These are phyloP conservation scores for Spongiforma sp. DNA, from an alignment of 1,284 basidiomycete species.

Conservation along the genomic window DNA sequence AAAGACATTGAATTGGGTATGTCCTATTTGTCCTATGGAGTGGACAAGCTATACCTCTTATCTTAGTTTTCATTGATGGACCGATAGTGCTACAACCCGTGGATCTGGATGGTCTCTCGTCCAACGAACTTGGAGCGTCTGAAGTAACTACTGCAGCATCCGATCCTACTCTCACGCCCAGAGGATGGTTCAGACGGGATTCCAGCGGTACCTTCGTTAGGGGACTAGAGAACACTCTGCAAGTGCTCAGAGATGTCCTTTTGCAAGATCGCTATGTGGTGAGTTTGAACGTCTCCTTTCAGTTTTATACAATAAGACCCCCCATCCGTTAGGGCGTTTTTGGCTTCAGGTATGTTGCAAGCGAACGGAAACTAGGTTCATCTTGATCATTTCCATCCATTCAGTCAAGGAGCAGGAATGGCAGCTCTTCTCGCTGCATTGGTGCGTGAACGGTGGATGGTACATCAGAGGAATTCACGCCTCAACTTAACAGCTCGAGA, in stretches of 20 bases:
- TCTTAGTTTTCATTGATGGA: slow-evolving; percentile 77
- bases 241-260: slow-evolving; percentile 30
- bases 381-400: slow-evolving; percentile 1
- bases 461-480: slow-evolving; percentile 1
- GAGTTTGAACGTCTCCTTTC: slow-evolving; percentile 17
- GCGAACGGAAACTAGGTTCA: not conserved
- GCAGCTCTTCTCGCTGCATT: slow-evolving; percentile 77
- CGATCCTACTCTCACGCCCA: slow-evolving; percentile 69
- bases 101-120: slow-evolving; percentile 60
- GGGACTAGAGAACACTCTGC: slow-evolving; percentile 65
- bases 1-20: slow-evolving; percentile 75
- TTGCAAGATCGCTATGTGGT: slow-evolving; percentile 59
- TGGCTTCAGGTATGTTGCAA: slow-evolving; percentile 67
- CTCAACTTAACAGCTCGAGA: slow-evolving; percentile 29
- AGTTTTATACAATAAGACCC: not conserved
- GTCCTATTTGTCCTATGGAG: slow-evolving; percentile 10
- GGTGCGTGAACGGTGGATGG: slow-evolving; percentile 43
- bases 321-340: slow-evolving; percentile 69
- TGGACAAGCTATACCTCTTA: slow-evolving; percentile 1
- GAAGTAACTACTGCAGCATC: slow-evolving; percentile 53
- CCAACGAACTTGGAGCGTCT: slow-evolving; percentile 52
- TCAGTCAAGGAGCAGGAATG: slow-evolving; percentile 82
- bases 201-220: slow-evolving; percentile 53
- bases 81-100: slow-evolving; percentile 76
- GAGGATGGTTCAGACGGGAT: slow-evolving; percentile 80